phyloP scores from a whole-genome alignment of 2,329 filamentous ascomycete genomes.

The Chrysoporthe puriensis region DNA sequence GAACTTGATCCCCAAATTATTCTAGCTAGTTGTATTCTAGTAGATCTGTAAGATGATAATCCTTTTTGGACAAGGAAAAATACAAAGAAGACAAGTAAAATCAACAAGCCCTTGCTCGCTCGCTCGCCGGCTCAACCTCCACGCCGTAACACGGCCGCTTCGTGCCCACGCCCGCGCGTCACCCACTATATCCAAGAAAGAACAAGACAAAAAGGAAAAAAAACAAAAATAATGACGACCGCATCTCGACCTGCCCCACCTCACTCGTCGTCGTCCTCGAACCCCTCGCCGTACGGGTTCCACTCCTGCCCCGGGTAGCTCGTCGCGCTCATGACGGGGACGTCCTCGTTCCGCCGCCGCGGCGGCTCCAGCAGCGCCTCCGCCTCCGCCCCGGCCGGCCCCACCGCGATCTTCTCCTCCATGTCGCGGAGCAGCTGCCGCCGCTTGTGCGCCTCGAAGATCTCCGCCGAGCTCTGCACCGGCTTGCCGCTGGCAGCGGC shows the following conservation, averaged over 20 bases:
- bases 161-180: neutral
- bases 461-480: constrained; percentile 36
- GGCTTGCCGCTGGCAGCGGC: constrained; percentile 29
- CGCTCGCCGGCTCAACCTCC: neutral
- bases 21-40: too few species aligned
- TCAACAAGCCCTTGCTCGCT: neutral
- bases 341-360: constrained; percentile 46
- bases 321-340: constrained; percentile 65
- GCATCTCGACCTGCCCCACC: neutral
- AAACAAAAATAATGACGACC: neutral
- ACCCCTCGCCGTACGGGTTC: constrained; percentile 55
- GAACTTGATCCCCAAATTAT: too few species aligned
- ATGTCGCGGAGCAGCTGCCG: constrained; percentile 48
- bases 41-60: too few species aligned
- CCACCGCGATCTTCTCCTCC: constrained; percentile 58
- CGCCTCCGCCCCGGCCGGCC: constrained; percentile 35
- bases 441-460: constrained; percentile 49
- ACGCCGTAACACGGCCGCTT: neutral
- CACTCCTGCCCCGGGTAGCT: constrained; percentile 74
- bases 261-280: constrained; percentile 35
- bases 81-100: neutral
- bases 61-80: neutral
- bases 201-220: neutral
- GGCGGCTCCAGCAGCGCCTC: constrained; percentile 33
- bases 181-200: neutral